Evolutionary conservation across 805 yeast genomes (phyloP).

Genomic region (Suhomyces prunicola): DNA sequence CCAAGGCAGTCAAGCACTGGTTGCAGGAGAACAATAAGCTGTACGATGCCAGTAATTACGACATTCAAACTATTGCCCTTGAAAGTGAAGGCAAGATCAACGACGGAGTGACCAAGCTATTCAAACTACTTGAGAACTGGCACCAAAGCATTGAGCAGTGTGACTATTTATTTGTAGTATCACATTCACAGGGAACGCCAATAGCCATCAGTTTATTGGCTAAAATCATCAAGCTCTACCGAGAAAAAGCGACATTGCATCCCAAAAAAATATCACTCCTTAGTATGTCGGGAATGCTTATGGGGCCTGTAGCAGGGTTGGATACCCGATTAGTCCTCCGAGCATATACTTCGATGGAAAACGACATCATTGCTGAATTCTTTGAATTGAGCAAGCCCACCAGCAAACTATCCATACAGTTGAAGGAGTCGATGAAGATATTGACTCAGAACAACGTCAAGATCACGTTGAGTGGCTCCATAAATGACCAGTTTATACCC

Average conservation of each 20-base stretch:
- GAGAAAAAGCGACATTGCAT: not conserved
- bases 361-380: slow-evolving; percentile 34
- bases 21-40: slow-evolving; percentile 5
- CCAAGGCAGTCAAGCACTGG: slow-evolving; percentile 31
- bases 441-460: slow-evolving; percentile 29
- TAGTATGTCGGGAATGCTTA: slow-evolving; percentile 33
- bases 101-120: slow-evolving; percentile 25
- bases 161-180: slow-evolving; percentile 32
- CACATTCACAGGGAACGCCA: slow-evolving; percentile 34
- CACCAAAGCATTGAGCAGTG: slow-evolving; percentile 19
- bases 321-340: slow-evolving; percentile 36
- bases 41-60: slow-evolving; percentile 12
- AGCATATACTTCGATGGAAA: slow-evolving; percentile 35
- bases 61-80: slow-evolving; percentile 35
- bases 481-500: slow-evolving; percentile 38
- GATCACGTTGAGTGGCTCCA: slow-evolving; percentile 31
- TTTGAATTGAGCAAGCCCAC: slow-evolving; percentile 29
- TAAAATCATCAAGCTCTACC: not conserved
- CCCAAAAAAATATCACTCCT: slow-evolving; percentile 23
- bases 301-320: slow-evolving; percentile 32
- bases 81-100: slow-evolving; percentile 39
- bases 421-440: slow-evolving; percentile 17
- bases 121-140: slow-evolving; percentile 34
- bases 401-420: slow-evolving; percentile 13
- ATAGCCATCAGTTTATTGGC: slow-evolving; percentile 28